Conservation (phyloP, 2,329 filamentous ascomycete species). For the Penicillium sp. region DNA sequence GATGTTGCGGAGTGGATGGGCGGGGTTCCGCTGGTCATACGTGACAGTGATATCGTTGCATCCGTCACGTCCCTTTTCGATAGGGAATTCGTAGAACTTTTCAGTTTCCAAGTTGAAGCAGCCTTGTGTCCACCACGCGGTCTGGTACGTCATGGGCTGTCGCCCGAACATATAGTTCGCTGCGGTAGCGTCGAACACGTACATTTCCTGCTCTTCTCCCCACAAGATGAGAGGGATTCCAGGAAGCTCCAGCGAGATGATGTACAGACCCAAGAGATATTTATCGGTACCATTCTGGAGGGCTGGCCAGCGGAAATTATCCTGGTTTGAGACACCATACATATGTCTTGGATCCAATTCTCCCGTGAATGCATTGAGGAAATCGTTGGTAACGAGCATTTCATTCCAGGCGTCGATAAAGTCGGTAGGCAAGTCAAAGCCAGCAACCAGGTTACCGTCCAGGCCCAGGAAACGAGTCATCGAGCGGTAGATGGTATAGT, state of each 20-base stretch:
- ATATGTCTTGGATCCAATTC: conserved; percentile 63
- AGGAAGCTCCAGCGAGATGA: conserved; percentile 59
- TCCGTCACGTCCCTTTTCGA: conserved; percentile 53
- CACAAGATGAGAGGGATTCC: conserved; percentile 62
- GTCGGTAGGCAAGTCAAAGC: conserved; percentile 55
- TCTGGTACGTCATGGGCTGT: conserved; percentile 59
- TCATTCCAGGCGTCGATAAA: conserved; percentile 56
- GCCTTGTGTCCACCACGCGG: conserved; percentile 63
- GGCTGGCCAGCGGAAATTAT: conserved; percentile 64
- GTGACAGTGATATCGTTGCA: conserved; percentile 58
- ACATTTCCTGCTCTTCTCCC: conserved; percentile 66
- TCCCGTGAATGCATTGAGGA: conserved; percentile 60
- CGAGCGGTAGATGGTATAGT: conserved; percentile 61
- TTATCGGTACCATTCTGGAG: conserved; percentile 55
- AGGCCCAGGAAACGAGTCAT: conserved; percentile 61
- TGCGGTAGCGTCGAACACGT: conserved; percentile 63
- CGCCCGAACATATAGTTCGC: conserved; percentile 65
- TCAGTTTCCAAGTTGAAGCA: conserved; percentile 58
- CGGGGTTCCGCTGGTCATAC: conserved; percentile 62
- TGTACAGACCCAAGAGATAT: conserved; percentile 58
- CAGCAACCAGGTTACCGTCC: conserved; percentile 55
- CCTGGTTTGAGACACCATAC: conserved; percentile 64
- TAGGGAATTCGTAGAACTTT: conserved; percentile 59
- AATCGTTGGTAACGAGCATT: conserved; percentile 59
- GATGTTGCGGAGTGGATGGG: conserved; percentile 60